Percentiles rank a stretch among this genome's conserved stretches.
These are phyloP conservation scores for Pyrenula massariospora DNA, from an alignment of 495 filamentous ascomycete species.

Conservation along the genomic window DNA sequence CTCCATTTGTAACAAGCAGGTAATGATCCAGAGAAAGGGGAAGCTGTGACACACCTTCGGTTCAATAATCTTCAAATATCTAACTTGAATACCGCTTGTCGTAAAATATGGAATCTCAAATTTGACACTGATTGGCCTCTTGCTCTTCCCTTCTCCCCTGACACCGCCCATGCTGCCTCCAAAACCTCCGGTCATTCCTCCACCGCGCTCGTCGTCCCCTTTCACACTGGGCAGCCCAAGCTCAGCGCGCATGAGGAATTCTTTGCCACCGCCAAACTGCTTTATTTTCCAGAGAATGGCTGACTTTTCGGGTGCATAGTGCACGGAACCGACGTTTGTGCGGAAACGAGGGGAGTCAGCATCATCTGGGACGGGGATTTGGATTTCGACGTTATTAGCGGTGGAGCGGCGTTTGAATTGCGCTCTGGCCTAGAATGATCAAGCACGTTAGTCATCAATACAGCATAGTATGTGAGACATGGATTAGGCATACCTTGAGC, in stretches of 20 bases:
- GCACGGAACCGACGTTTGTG: slow-evolving; percentile 94
- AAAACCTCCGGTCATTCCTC: slow-evolving; percentile 93
- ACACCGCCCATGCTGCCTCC: slow-evolving; percentile 84
- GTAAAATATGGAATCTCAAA: slow-evolving; percentile 99
- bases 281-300: slow-evolving; percentile 99
- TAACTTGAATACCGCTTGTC: slow-evolving; percentile 93
- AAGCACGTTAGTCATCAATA: not conserved
- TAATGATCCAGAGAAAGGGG: not conserved
- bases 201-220: slow-evolving; percentile 90
- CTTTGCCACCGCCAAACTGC: slow-evolving; percentile 96
- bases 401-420: slow-evolving; percentile 98
- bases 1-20: slow-evolving; percentile 11
- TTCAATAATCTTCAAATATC: slow-evolving; percentile 98
- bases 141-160: slow-evolving; percentile 61
- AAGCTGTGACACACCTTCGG: slow-evolving; percentile 63
- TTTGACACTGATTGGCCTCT: slow-evolving; percentile 95
- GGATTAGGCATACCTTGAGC: slow-evolving; percentile 55
- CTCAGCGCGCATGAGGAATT: slow-evolving; percentile 99
- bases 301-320: slow-evolving; percentile 94
- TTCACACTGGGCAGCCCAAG: slow-evolving; percentile 87
- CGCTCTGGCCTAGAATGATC: slow-evolving; percentile 55
- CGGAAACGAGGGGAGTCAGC: slow-evolving; percentile 94
- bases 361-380: slow-evolving; percentile 94
- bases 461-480: not conserved
- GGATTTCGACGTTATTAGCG: slow-evolving; percentile 97